Percentiles rank a stretch among this genome's conserved stretches.
Conservation (phyloP, 2,329 filamentous ascomycete species). For the Phaeosphaeriaceae sp. region DNA sequence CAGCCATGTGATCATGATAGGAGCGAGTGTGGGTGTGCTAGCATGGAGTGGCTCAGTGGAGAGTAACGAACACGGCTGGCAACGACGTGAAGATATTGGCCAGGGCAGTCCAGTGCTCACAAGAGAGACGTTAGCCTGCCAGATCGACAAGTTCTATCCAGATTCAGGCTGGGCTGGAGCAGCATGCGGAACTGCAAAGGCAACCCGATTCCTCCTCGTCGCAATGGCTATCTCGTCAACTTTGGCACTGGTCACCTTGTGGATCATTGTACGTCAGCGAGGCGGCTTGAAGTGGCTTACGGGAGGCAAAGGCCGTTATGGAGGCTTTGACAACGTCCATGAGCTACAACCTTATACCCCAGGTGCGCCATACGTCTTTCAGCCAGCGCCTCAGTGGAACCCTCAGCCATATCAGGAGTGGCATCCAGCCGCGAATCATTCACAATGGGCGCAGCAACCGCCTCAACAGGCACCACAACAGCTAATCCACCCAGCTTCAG, state of each 20-base stretch:
- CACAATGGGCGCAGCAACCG: constrained; percentile 15
- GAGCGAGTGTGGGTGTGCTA: constrained; percentile 25
- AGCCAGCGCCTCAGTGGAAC: constrained; percentile 1
- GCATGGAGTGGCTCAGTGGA: constrained; percentile 31
- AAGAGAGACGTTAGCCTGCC: constrained; percentile 38
- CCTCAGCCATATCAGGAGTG: constrained; percentile 5
- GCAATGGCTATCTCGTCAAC: constrained; percentile 27
- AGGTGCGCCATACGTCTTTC: background rate
- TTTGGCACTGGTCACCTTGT: constrained; percentile 24
- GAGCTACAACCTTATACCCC: constrained; percentile 23
- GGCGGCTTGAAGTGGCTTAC: constrained; percentile 36
- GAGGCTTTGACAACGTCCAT: constrained; percentile 31
- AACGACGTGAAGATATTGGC: constrained; percentile 22
- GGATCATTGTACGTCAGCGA: constrained; percentile 28
- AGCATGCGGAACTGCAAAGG: constrained; percentile 34
- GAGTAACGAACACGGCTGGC: constrained; percentile 21
- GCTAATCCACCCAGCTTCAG: background rate
- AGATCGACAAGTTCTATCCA: constrained; percentile 26
- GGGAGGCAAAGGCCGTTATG: constrained; percentile 37
- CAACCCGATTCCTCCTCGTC: constrained; percentile 33
- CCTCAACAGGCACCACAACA: constrained; percentile 2
- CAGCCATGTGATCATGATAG: constrained; percentile 20
- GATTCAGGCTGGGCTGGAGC: constrained; percentile 29
- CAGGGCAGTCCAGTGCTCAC: constrained; percentile 19
- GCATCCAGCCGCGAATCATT: constrained; percentile 8